phyloP scores from a whole-genome alignment of 495 filamentous ascomycete species.

The Daldinia caldariorum region DNA sequence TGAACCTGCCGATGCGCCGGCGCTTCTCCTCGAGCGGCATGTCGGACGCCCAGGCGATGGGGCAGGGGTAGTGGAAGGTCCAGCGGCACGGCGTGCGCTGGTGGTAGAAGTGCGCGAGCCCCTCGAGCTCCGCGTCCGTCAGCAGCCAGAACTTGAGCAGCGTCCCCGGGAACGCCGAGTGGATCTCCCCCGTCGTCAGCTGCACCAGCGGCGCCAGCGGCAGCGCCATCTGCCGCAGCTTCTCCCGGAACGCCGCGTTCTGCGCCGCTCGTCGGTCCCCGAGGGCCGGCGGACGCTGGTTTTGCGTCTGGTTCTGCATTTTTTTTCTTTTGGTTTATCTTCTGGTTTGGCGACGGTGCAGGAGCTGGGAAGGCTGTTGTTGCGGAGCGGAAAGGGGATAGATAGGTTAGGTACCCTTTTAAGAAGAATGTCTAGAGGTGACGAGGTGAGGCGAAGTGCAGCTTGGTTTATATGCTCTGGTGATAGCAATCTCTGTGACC shows the following conservation, averaged over 20 bases:
- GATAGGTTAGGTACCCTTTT: background rate
- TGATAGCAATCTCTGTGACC: background rate
- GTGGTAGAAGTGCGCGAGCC: slow-evolving; percentile 78
- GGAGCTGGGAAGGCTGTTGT: too few relatives aligned
- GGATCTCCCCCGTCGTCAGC: slow-evolving; percentile 65
- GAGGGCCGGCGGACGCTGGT: slow-evolving; percentile 25
- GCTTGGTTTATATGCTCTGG: background rate
- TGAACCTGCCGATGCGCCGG: slow-evolving; percentile 69
- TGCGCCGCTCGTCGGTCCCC: slow-evolving; percentile 46
- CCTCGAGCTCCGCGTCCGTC: slow-evolving; percentile 73
- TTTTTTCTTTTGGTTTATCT: too few relatives aligned
- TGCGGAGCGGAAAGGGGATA: background rate
- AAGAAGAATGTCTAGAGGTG: background rate
- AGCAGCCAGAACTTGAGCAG: slow-evolving; percentile 79
- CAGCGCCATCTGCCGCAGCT: slow-evolving; percentile 59
- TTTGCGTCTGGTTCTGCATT: slow-evolving; percentile 41
- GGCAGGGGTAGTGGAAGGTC: slow-evolving; percentile 71
- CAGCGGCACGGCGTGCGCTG: slow-evolving; percentile 67
- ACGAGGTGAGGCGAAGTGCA: background rate
- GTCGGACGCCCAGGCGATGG: slow-evolving; percentile 53
- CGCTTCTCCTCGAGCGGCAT: slow-evolving; percentile 66
- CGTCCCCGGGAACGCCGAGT: slow-evolving; percentile 72
- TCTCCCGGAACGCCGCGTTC: slow-evolving; percentile 52
- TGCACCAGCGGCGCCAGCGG: slow-evolving; percentile 66
- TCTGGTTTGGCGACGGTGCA: too few relatives aligned